These are phyloP conservation scores for Hymenotorrendiella dingleyae DNA, from an alignment of 2,329 filamentous ascomycete genomes.

Conservation along the genomic window DNA sequence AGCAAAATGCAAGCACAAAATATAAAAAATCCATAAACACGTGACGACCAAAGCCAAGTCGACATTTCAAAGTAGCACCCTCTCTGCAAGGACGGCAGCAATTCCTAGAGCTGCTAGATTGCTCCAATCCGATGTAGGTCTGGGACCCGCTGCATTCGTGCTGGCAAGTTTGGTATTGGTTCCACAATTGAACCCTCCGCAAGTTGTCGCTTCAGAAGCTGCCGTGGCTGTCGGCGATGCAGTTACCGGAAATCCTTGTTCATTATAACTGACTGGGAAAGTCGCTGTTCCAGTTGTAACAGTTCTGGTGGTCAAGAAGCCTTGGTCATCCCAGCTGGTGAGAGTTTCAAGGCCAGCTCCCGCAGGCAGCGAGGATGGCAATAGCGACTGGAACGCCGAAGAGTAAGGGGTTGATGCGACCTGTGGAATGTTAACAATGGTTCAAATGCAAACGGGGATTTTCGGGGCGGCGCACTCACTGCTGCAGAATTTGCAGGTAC, in stretches of 20 bases:
- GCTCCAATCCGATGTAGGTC: conserved; percentile 11
- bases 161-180: conserved; percentile 17
- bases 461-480: conserved; percentile 50
- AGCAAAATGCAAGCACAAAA: not conserved
- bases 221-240: conserved; percentile 6
- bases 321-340: conserved; percentile 42
- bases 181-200: conserved; percentile 13
- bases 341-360: conserved; percentile 30
- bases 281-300: conserved; percentile 32
- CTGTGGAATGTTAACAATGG: conserved; percentile 28
- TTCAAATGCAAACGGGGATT: conserved; percentile 16
- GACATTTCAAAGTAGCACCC: conserved; percentile 12
- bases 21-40: not conserved
- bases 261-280: conserved; percentile 38
- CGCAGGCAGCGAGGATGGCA: conserved; percentile 34
- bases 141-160: conserved; percentile 14
- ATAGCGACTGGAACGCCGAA: conserved; percentile 43
- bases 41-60: not conserved
- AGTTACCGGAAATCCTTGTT: conserved; percentile 35
- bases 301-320: conserved; percentile 43
- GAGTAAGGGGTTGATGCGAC: conserved; percentile 43
- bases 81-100: conserved; percentile 13
- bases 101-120: conserved; percentile 14
- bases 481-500: conserved; percentile 63
- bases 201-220: conserved; percentile 6